Evolutionary conservation across 495 filamentous ascomycete genomes (phyloP).

Genomic region (Viridothelium virens): DNA sequence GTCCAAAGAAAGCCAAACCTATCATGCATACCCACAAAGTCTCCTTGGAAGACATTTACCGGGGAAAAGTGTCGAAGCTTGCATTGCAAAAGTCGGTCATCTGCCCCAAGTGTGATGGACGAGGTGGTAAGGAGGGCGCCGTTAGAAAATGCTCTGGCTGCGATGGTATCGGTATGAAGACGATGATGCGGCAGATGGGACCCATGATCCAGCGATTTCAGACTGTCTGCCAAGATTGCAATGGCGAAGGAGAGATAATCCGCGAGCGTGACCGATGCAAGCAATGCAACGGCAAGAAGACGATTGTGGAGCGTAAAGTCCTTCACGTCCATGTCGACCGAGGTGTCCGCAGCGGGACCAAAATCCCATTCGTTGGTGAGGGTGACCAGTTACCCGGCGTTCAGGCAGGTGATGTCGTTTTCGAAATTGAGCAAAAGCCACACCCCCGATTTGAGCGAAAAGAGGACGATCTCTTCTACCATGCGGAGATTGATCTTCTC

Average conservation of each 20-base stretch:
- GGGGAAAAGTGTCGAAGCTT: slow-evolving; percentile 93
- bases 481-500: slow-evolving; percentile 89
- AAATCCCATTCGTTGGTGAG: slow-evolving; percentile 92
- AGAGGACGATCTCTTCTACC: slow-evolving; percentile 92
- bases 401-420: slow-evolving; percentile 87
- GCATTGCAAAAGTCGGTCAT: slow-evolving; percentile 96
- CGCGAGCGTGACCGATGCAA: slow-evolving; percentile 96
- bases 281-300: slow-evolving; percentile 92
- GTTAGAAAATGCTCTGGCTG: slow-evolving; percentile 86
- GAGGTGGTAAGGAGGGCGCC: slow-evolving; percentile 94
- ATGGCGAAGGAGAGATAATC: slow-evolving; percentile 92
- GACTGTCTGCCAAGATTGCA: slow-evolving; percentile 96
- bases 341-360: slow-evolving; percentile 85
- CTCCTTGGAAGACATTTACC: slow-evolving; percentile 94
- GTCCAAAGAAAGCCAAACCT: slow-evolving; percentile 87
- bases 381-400: slow-evolving; percentile 95
- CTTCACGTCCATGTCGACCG: slow-evolving; percentile 96
- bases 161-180: slow-evolving; percentile 95
- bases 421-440: slow-evolving; percentile 97
- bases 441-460: slow-evolving; percentile 91
- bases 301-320: slow-evolving; percentile 91
- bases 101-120: slow-evolving; percentile 88
- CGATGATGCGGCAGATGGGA: slow-evolving; percentile 99
- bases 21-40: slow-evolving; percentile 99
- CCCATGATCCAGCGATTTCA: slow-evolving; percentile 99